phyloP scores from a whole-genome alignment of 371 early-diverging fungal genomes.

The Furculomyces boomerangus region DNA sequence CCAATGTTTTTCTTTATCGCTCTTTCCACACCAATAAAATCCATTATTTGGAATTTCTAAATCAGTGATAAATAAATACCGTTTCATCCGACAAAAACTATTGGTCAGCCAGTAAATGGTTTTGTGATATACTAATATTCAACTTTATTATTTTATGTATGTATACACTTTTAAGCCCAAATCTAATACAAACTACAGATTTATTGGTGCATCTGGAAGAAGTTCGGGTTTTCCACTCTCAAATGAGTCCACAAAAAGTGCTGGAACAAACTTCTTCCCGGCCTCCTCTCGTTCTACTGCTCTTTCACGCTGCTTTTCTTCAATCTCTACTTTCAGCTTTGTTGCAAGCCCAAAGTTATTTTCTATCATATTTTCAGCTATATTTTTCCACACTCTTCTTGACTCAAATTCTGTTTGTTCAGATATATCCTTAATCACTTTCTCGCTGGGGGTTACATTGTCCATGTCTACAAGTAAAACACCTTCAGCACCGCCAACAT shows the following conservation, averaged over 20 bases:
- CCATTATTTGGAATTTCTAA: too few relatives aligned
- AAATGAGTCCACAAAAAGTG: conserved; percentile 15
- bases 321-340: conserved; percentile 28
- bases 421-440: conserved; percentile 28
- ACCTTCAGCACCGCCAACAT: neutral
- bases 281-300: conserved; percentile 21
- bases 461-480: conserved; percentile 32
- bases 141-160: too few relatives aligned
- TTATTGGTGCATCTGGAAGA: conserved; percentile 12
- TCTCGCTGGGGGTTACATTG: conserved; percentile 22
- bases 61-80: too few relatives aligned
- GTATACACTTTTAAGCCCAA: neutral
- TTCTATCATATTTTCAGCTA: conserved; percentile 22
- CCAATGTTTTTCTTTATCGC: too few relatives aligned
- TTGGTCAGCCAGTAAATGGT: too few relatives aligned
- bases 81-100: too few relatives aligned
- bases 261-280: conserved; percentile 13
- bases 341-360: conserved; percentile 28
- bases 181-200: too few relatives aligned
- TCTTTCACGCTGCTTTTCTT: conserved; percentile 28
- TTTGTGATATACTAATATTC: too few relatives aligned
- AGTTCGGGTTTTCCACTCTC: conserved; percentile 15
- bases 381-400: conserved; percentile 28
- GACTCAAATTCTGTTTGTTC: conserved; percentile 39
- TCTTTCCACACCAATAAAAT: too few relatives aligned